Conservation (phyloP, 139 green algal species). For the Zygnema circumcarinatum region DNA sequence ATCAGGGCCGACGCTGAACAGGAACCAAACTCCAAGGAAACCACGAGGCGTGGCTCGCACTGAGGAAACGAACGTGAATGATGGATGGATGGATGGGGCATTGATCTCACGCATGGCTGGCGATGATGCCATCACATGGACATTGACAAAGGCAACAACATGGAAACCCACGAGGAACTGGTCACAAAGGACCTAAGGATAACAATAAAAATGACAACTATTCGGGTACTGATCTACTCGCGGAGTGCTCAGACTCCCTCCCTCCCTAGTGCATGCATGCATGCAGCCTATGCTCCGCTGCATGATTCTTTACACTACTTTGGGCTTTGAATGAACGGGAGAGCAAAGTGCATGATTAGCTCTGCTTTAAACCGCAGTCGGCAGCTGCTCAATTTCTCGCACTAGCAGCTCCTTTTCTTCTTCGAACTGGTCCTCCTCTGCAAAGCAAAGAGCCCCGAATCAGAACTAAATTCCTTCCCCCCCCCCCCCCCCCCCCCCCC, state of each 20-base stretch:
- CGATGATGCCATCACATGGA: no score
- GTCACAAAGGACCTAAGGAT: no score
- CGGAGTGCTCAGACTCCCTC: not conserved
- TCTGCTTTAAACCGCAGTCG: not conserved
- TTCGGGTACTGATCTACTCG: not conserved
- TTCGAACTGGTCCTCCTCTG: conserved; percentile 1
- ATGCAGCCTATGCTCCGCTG: no score
- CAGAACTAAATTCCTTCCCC: not conserved
- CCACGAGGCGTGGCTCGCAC: no score
- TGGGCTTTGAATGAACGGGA: not conserved
- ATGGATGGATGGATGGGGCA: no score
- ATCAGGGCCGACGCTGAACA: no score
- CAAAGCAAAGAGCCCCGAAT: not conserved
- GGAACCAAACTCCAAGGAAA: no score
- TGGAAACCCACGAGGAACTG: no score
- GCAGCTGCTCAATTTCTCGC: not conserved
- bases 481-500: not conserved
- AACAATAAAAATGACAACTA: not conserved
- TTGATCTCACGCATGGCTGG: no score
- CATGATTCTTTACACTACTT: not conserved
- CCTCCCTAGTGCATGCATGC: no score
- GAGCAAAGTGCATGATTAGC: not conserved
- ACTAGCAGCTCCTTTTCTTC: not conserved
- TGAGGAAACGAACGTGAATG: no score
- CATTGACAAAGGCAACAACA: no score